A percentile compares a stretch with the other conserved stretches of the same genome.
Evolutionary conservation across 495 filamentous ascomycete genomes (phyloP).

Genomic region (Podospora sp.): DNA sequence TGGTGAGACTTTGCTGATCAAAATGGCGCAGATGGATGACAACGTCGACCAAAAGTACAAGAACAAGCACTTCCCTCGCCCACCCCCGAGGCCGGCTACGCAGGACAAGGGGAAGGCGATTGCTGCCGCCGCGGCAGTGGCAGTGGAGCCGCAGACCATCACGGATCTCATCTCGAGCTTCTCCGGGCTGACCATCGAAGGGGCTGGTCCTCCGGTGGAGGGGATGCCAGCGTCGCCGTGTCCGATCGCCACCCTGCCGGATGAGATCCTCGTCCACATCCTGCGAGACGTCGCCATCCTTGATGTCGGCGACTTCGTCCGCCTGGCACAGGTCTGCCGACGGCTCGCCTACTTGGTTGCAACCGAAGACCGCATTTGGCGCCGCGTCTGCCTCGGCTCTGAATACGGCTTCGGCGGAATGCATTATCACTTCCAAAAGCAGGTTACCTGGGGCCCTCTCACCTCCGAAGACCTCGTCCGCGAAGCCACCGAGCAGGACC

Average conservation of each 20-base stretch:
- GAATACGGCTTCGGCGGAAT: slow-evolving; percentile 82
- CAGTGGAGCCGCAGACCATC: slow-evolving; percentile 44
- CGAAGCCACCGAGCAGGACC: slow-evolving; percentile 21
- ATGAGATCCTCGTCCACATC: slow-evolving; percentile 73
- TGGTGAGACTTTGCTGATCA: not conserved
- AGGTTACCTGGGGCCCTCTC: slow-evolving; percentile 63
- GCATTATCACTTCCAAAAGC: slow-evolving; percentile 76
- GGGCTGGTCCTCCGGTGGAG: slow-evolving; percentile 59
- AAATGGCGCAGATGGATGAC: slow-evolving; percentile 68
- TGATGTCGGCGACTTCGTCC: slow-evolving; percentile 79
- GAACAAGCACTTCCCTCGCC: slow-evolving; percentile 81
- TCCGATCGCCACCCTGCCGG: slow-evolving; percentile 74
- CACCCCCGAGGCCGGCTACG: slow-evolving; percentile 39
- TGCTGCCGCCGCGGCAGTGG: not conserved
- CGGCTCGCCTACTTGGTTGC: slow-evolving; percentile 80
- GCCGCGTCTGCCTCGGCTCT: slow-evolving; percentile 65
- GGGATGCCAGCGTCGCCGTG: slow-evolving; percentile 70
- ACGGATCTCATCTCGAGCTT: slow-evolving; percentile 78
- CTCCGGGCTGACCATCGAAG: slow-evolving; percentile 62
- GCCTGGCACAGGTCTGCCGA: slow-evolving; percentile 84
- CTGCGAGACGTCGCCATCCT: slow-evolving; percentile 64
- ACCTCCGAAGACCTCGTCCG: slow-evolving; percentile 39
- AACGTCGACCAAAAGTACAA: slow-evolving; percentile 82
- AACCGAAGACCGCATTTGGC: slow-evolving; percentile 90
- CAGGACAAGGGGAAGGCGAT: slow-evolving; percentile 21